Evolutionary conservation across 768 basidiomycete species (phyloP).

Genomic region (Suillus hirtellus): DNA sequence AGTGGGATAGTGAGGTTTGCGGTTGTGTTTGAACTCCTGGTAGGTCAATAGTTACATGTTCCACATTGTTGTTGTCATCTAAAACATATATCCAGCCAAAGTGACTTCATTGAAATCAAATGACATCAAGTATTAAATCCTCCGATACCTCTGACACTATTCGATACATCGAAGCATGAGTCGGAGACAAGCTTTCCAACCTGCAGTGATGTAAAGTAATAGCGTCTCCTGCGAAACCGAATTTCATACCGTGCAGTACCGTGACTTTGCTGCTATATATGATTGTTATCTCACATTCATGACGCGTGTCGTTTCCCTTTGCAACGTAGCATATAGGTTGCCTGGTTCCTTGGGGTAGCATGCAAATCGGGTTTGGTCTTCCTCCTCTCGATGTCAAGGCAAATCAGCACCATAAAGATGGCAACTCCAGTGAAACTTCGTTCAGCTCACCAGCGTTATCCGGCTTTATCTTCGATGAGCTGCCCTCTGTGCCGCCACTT

Average conservation of each 20-base stretch:
- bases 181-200: background rate
- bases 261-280: background rate
- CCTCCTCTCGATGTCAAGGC: constrained; percentile 5
- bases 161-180: background rate
- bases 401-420: background rate
- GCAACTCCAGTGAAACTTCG: background rate
- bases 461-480: background rate
- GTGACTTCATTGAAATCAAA: background rate
- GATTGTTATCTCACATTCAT: constrained; percentile 1
- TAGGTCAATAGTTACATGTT: background rate
- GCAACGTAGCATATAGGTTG: background rate
- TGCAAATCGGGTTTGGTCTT: background rate
- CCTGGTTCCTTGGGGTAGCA: background rate
- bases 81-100: background rate
- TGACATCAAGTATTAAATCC: background rate
- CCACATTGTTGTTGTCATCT: background rate
- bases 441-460: background rate
- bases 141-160: background rate
- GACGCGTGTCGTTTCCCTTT: background rate
- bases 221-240: background rate
- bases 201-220: background rate
- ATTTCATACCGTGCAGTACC: background rate
- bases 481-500: background rate
- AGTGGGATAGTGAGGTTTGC: background rate
- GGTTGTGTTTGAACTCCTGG: background rate